These are phyloP conservation scores for Blumeria hordei DNA, from an alignment of 2,329 filamentous ascomycete species.

Conservation along the genomic window DNA sequence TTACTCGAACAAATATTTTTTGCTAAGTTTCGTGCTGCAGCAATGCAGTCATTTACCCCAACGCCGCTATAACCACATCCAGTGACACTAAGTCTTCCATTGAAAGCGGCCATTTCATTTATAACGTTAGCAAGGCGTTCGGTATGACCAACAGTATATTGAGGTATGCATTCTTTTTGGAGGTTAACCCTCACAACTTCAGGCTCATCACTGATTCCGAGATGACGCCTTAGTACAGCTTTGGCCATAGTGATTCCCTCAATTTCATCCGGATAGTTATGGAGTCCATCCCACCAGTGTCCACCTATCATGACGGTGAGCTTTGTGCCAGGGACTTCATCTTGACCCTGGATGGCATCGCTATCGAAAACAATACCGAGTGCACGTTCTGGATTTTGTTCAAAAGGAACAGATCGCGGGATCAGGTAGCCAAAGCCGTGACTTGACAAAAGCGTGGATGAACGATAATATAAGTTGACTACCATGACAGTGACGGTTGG, in stretches of 20 bases:
- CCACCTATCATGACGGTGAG: slow-evolving; percentile 88
- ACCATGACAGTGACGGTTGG: slow-evolving; percentile 67
- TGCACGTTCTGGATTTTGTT: slow-evolving; percentile 57
- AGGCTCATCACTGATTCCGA: slow-evolving; percentile 40
- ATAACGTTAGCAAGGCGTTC: slow-evolving; percentile 11
- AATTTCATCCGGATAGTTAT: slow-evolving; percentile 33
- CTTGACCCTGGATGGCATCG: slow-evolving; percentile 21
- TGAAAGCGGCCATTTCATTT: slow-evolving; percentile 11
- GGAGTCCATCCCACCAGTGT: slow-evolving; percentile 59
- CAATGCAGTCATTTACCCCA: slow-evolving; percentile 29
- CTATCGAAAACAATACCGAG: slow-evolving; percentile 88
- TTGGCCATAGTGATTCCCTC: slow-evolving; percentile 48
- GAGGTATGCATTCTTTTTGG: slow-evolving; percentile 59
- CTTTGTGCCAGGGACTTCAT: slow-evolving; percentile 44
- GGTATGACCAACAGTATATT: slow-evolving; percentile 59
- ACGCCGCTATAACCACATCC: slow-evolving; percentile 24
- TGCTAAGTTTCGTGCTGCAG: slow-evolving; percentile 21
- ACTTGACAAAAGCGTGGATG: slow-evolving; percentile 33
- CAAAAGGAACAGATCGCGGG: slow-evolving; percentile 43
- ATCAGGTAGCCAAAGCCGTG: slow-evolving; percentile 83
- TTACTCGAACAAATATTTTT: neutral
- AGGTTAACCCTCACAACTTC: slow-evolving; percentile 34
- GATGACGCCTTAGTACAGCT: slow-evolving; percentile 44
- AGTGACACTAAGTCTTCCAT: slow-evolving; percentile 17
- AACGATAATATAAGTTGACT: slow-evolving; percentile 67